These are phyloP conservation scores for Komagataella pseudopastoris DNA, from an alignment of 805 yeast species.

Conservation along the genomic window DNA sequence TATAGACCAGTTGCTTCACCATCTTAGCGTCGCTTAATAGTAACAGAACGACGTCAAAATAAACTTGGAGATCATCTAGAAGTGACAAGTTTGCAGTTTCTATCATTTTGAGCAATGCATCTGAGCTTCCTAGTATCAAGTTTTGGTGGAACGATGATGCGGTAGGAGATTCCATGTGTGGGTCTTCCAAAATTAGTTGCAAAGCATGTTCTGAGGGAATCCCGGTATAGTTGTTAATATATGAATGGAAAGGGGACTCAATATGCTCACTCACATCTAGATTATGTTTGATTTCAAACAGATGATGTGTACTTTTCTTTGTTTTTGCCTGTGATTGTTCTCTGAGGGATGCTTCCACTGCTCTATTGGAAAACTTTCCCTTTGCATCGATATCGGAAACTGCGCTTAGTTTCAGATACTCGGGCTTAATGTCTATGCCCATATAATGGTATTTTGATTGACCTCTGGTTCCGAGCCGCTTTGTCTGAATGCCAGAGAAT, in stretches of 20 bases:
- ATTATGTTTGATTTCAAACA: neutral
- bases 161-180: neutral
- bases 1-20: neutral
- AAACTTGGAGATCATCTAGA: neutral
- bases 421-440: slow-evolving; percentile 32
- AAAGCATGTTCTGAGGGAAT: neutral
- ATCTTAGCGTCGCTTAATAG: neutral
- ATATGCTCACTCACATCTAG: neutral
- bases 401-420: neutral
- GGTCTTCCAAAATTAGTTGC: neutral
- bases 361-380: neutral
- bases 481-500: slow-evolving; percentile 53
- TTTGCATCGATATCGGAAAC: neutral
- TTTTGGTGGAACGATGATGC: neutral
- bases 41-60: neutral
- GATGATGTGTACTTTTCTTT: neutral
- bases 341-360: neutral
- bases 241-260: neutral
- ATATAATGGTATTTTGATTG: slow-evolving; percentile 75
- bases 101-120: neutral
- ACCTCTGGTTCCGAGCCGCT: slow-evolving; percentile 69
- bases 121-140: neutral
- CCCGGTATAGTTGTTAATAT: neutral
- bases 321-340: neutral
- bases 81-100: neutral